Base-by-base conservation (phyloP, 2,329 filamentous ascomycete species). In the Ophiocordyceps camponoti-leonardi region DNA sequence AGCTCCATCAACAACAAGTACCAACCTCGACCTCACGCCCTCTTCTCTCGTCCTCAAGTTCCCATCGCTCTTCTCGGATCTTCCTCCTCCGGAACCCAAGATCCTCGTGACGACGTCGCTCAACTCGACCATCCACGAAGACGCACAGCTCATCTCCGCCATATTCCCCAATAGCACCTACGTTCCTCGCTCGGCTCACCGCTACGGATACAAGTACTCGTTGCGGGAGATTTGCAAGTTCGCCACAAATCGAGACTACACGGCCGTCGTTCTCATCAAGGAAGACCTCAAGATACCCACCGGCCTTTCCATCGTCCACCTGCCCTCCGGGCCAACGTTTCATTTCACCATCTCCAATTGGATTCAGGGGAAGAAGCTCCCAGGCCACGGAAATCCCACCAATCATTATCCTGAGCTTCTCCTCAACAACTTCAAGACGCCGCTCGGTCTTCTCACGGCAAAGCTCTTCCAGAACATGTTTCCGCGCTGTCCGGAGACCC, bases 391-490 rank as follows among this genome's bases (percentile, higher is more conserved):
- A 43, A 90, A 88, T 52, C 77, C 87, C 0, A 95, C 90, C 1
- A 83, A 85, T 43, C 88, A 95, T 65, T 86, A 86, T 57, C 87
- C 88, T 1, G 90, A 95, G 63, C 71, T 95, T 73, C 60, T 94
- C 33, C 72, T 95, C 44, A 96, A 96, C 64, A 90, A 92, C 60
- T 98, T 98, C 71, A 83, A 84, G 56, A 98, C 92, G 0, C 86
- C 90, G 0, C 72, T 98, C 2, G 92, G 92, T 65, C 70, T 94
- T 11, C 68, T 96, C 37, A 86, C 88, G 0, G 90, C 88, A 10
- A 81, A 86, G 56, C 68, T 95, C 1, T 92, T 98, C 67, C 58
- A 61, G 51, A 63, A 60, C 12, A 51, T 67, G 42, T 66, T 67
- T 63, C 92, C 90, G 0, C 75, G 81, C 0, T 75, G 78, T 41